A percentile compares a stretch with the other conserved stretches of the same genome.
Conservation (phyloP, 1,139 yeast genomes). For the Saccharomyces hybrid region DNA sequence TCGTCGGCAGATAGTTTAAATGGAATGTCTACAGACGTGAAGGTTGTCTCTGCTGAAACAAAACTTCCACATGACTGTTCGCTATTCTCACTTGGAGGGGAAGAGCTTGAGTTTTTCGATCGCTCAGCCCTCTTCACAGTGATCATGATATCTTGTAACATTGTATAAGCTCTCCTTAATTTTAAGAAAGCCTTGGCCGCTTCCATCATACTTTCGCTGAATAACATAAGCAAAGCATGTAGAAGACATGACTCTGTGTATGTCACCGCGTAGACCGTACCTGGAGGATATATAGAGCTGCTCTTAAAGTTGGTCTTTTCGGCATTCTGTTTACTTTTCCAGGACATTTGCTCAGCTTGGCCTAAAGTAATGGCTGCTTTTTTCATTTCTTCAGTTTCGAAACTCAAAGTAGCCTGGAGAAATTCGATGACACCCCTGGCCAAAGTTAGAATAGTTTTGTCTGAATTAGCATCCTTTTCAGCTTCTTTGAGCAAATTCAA, state of each 20-base stretch:
- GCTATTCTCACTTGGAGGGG: conserved; percentile 15
- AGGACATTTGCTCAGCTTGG: conserved; percentile 66
- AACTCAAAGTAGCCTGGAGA: conserved; percentile 85
- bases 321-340: conserved; percentile 54
- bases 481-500: conserved; percentile 45
- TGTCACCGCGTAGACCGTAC: conserved; percentile 86
- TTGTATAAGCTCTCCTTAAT: conserved; percentile 79
- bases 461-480: conserved; percentile 33
- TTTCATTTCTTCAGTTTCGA: conserved; percentile 81
- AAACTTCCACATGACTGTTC: conserved; percentile 10
- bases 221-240: conserved; percentile 63
- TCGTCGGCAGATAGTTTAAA: conserved; percentile 35
- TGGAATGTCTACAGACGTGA: conserved; percentile 39
- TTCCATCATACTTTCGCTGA: conserved; percentile 64
- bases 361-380: conserved; percentile 63
- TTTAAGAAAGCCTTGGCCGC: conserved; percentile 83
- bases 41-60: conserved; percentile 20
- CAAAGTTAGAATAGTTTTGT: conserved; percentile 57
- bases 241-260: conserved; percentile 80
- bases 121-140: conserved; percentile 24
- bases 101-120: conserved; percentile 12
- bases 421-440: conserved; percentile 86
- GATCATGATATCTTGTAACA: conserved; percentile 66
- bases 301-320: conserved; percentile 51
- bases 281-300: conserved; percentile 77